Base-by-base conservation (phyloP, 768 basidiomycete genomes). In the Gymnopilus junonius region DNA sequence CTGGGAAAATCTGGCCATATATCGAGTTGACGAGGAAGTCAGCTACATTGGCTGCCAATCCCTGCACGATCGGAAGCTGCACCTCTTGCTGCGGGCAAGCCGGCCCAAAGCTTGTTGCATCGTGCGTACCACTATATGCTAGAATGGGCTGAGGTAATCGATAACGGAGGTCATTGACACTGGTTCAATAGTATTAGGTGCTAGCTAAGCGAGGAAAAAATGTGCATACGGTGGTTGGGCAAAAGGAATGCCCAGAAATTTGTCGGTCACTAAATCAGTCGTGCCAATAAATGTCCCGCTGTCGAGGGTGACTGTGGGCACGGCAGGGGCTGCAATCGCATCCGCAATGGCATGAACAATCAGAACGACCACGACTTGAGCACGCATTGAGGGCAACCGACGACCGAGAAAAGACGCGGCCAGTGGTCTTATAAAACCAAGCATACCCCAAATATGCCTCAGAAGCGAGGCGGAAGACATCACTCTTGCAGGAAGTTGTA, bases 171-270 rank as follows among this genome's bases (percentile, higher is more conserved):
- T 77, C 63, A 14, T 78, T 76, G 25, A 76, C 67, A 14, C 77
- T 79, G 25, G 17, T 23, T 14, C 14, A 29, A 14, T 15, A 14
- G 27, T 27, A 40, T 39, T n/a, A 27, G 25, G 20, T 23, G 25
- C 12, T 8, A 40, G 6, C n/a, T 25, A 29, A 29, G 10, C 40
- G 39, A 42, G 48, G 34, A 29, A 69, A 31, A 10, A 20, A n/a
- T 4, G 10, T 32, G 17, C 82, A 64, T 62, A 87, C 86, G 85
- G 84, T 23, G 86, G 82, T 68, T 80, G 64, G 14, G 84, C 85
- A 58, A 83, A 87, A 1, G 85, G 86, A 39, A 87, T 84, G 2
- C 85, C 85, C 2, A 84, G 71, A 66, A 83, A 87, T 60, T 77
- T 75, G 10, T 79, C 70, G 11, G 75, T 67, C 2, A 61, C 61